Evolutionary conservation across 2,329 filamentous ascomycete genomes (phyloP).

Genomic region (Fusarium chaquense): DNA sequence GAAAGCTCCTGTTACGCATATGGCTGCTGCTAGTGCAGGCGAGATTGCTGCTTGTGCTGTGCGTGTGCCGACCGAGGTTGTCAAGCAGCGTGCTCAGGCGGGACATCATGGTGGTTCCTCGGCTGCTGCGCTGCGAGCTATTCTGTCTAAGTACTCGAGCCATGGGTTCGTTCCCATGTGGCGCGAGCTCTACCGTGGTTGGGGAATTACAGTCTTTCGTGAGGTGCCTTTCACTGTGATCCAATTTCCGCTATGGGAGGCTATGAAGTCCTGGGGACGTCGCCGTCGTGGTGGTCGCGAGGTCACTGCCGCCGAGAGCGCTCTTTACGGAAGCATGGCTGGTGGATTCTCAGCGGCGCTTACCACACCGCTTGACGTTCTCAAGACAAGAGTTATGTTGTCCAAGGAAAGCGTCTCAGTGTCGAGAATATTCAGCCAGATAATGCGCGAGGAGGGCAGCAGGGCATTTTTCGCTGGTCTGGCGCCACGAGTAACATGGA

Average conservation of each 20-base stretch:
- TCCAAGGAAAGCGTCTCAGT: constrained; percentile 74
- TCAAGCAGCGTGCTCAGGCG: constrained; percentile 97
- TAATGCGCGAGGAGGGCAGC: constrained; percentile 73
- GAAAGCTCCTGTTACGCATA: constrained; percentile 70
- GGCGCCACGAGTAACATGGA: constrained; percentile 91
- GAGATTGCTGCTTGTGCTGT: constrained; percentile 94
- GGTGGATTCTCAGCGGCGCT: constrained; percentile 87
- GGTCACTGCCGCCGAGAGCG: constrained; percentile 81
- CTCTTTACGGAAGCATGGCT: constrained; percentile 83
- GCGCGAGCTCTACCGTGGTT: constrained; percentile 90
- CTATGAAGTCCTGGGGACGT: constrained; percentile 80
- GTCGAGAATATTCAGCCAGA: constrained; percentile 69
- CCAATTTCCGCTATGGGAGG: constrained; percentile 98
- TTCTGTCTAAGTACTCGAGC: constrained; percentile 64
- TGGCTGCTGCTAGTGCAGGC: constrained; percentile 85
- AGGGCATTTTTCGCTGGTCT: constrained; percentile 80
- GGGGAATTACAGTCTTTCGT: constrained; percentile 90
- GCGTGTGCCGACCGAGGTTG: constrained; percentile 92
- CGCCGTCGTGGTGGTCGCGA: constrained; percentile 55
- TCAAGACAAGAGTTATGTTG: constrained; percentile 98
- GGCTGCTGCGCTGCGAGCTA: constrained; percentile 74
- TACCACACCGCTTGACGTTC: constrained; percentile 93
- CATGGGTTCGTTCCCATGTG: constrained; percentile 71
- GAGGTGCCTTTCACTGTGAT: constrained; percentile 98
- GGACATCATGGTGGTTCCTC: constrained; percentile 80